Evolutionary conservation across 2,329 filamentous ascomycete species (phyloP), one percentile per base, ranked within the genome.

Genomic region (Talaromyces sp.): DNA sequence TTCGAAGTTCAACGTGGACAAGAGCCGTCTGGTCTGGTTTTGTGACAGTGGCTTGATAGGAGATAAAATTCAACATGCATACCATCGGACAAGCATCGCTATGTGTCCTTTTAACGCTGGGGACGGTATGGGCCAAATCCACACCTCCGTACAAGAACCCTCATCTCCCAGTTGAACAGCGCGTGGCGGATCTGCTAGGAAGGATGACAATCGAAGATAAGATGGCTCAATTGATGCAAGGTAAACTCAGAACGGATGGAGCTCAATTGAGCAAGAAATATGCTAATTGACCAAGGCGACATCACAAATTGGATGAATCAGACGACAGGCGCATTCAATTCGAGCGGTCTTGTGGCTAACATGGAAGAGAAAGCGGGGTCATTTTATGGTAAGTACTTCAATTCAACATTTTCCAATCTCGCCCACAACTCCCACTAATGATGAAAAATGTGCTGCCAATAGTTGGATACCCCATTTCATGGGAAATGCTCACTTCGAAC

Each of bases 151-250:
- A 90, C 82, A 90, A 89, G 73, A 81, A 91, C 72, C 79, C 88
- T 5, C 81, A 80, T 64, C 85, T 87, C 6, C 78, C 86, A 8
- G 80, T 91, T 15, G 86, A 90, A 61, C 85, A 84, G 59, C 83
- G 90, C 66, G 85, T 92, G 11, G 75, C 84, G 10, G 89, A 92
- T 73, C 82, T 93, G 5, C 77, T 93, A 61, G 84, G 85, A 13
- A 85, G 87, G 27, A 93, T 93, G 90, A 91, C 88, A 0, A 84
- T 91, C 63, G 83, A 89, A 71, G 90, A 93, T 66, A 93, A 93
- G 78, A 85, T 86, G 52, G 83, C 88, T 1, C 90, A 92, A 73
- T 80, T 89, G 69, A 82, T 89, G 33, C 87, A 89, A 73, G 87
- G 75, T 76, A 64, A 31, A 61, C 47, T 22, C 8, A 10, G 1